Evolutionary conservation across 2,329 filamentous ascomycete genomes (phyloP).

Genomic region (Aspergillus oerlinghausenensis): DNA sequence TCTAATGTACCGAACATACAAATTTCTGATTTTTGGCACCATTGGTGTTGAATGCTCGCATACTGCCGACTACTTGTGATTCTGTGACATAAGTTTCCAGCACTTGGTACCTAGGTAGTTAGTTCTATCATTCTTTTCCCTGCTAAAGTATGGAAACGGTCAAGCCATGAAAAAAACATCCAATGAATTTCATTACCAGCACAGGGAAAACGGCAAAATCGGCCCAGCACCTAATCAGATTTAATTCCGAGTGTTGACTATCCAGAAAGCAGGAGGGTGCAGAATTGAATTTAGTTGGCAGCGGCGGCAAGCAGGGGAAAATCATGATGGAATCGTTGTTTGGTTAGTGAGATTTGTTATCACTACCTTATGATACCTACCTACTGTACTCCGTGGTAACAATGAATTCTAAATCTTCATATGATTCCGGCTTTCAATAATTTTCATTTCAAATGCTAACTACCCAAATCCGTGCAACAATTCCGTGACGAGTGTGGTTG

Average conservation of each 20-base stretch:
- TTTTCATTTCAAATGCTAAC: not conserved
- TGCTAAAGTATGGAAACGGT: constrained; percentile 8
- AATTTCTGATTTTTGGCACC: not conserved
- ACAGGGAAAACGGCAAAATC: constrained; percentile 13
- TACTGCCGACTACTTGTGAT: not conserved
- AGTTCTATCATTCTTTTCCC: constrained; percentile 2
- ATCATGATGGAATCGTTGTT: not conserved
- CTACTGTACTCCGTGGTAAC: not conserved
- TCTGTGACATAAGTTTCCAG: not conserved
- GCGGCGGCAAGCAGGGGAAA: constrained; percentile 20
- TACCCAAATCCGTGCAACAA: not conserved
- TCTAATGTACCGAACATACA: not conserved
- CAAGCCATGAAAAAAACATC: constrained; percentile 6
- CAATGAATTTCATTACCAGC: constrained; percentile 8
- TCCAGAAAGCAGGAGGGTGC: constrained; percentile 10
- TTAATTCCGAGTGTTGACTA: constrained; percentile 18
- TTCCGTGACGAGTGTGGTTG: constrained; percentile 5
- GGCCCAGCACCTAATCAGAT: constrained; percentile 12
- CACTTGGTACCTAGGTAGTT: not conserved
- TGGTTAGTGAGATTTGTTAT: not conserved
- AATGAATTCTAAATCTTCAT: not conserved
- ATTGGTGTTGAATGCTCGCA: not conserved
- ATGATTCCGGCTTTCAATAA: not conserved
- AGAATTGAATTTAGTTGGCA: constrained; percentile 18
- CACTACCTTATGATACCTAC: not conserved